Base-by-base conservation (phyloP, 2,329 filamentous ascomycete species). In the Dothideomycetes sp. region DNA sequence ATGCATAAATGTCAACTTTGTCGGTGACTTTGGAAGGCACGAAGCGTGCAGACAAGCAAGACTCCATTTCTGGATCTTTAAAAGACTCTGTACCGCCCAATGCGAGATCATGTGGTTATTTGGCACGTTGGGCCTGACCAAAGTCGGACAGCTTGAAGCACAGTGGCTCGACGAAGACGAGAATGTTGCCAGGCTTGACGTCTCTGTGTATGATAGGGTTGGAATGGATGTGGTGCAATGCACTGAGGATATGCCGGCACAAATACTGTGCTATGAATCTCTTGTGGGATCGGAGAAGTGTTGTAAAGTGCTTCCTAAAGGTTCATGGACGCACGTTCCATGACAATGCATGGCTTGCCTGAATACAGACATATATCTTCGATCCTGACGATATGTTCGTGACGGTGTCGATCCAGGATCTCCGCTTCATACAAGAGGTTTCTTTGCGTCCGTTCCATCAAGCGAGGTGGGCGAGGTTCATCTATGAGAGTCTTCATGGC, bases 151-250 rank as follows among this genome's bases (percentile, higher is more conserved):
- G 38, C 18, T 40, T 40, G 31, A 40, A 34, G 14, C 17, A 14
- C 27, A 19, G 8, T 19, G n/a, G 32, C 11, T 18, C 11, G 4
- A 34, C 19, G 24, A 38, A 38, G 22, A 33, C 34, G 12, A 43
- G 18, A 19, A 43, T 43, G 30, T 39, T 43, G 31, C 27, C 36
- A 10, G 36, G 36, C 17, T 43, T 39, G 31, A 43, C 32, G 27
- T 43, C 41, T 32, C 34, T 27, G 32, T 43, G 41, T 3, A 38
- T 30, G 16, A 36, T 43, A 4, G 18, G 18, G 5, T 29, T 19
- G 7, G 37, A 34, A 16, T 43, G 36, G 19, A 43, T 31, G 18
- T 31, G n/a, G 5, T 31, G 17, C 5, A 40, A 19, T 10, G 38
- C 38, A 11, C 31, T 31, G 5, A 30, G 18, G 31, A 40, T 40